A percentile compares a stretch with the other conserved stretches of the same genome.
Evolutionary conservation across 805 yeast species (phyloP).

Genomic region (Lipomyces sp.): DNA sequence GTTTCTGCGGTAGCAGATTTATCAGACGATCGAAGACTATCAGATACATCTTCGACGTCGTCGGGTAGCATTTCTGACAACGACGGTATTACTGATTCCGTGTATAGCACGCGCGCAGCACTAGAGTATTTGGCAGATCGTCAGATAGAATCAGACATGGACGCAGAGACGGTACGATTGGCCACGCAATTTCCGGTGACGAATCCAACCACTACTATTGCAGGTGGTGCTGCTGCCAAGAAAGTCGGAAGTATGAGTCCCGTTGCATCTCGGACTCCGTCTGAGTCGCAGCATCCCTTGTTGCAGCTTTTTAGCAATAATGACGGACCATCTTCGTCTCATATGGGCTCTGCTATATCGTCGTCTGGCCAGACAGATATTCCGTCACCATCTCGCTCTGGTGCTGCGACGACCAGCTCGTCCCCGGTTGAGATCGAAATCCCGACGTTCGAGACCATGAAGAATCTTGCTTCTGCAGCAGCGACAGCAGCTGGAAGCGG

Average conservation of each 20-base stretch:
- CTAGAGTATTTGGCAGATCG: slow-evolving; percentile 7
- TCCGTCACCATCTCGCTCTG: background rate
- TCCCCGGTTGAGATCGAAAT: slow-evolving; percentile 42
- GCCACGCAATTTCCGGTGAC: slow-evolving; percentile 10
- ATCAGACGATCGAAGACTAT: background rate
- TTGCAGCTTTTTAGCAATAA: slow-evolving; percentile 29
- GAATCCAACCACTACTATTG: background rate
- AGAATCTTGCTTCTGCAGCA: slow-evolving; percentile 32
- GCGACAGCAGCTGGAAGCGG: slow-evolving; percentile 19
- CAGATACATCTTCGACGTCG: slow-evolving; percentile 1
- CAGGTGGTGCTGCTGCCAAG: background rate
- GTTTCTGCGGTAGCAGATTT: background rate
- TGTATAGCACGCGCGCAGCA: background rate
- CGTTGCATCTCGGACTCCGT: background rate
- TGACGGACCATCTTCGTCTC: slow-evolving; percentile 30
- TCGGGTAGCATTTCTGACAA: background rate
- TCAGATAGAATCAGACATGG: slow-evolving; percentile 5
- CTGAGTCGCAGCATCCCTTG: slow-evolving; percentile 22
- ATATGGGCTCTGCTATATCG: slow-evolving; percentile 17
- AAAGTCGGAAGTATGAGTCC: background rate
- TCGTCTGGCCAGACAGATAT: background rate
- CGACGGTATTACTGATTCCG: background rate
- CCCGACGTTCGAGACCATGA: slow-evolving; percentile 42
- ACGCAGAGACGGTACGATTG: slow-evolving; percentile 6
- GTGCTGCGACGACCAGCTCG: slow-evolving; percentile 18